Base-by-base conservation (phyloP, 768 basidiomycete species). In the Auricularia sp. region DNA sequence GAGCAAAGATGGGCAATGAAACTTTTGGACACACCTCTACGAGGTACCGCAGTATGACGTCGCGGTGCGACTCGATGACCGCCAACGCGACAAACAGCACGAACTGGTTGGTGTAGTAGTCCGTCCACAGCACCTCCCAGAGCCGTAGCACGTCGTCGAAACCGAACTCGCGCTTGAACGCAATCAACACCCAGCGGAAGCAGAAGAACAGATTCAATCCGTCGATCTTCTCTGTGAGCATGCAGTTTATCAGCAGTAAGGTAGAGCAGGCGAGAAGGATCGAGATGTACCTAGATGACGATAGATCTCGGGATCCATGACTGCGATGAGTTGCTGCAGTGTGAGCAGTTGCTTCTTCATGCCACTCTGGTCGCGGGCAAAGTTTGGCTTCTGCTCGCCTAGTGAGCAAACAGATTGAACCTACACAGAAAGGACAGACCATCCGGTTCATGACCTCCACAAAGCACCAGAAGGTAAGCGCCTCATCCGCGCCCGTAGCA, bases 291-390 rank as follows among this genome's bases (percentile, higher is more conserved):
- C 29, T 63, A 98, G 75, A 76, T 98, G 95, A 54, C 88, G 85
- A 74, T 95, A 97, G 24, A 99, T 76, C 71, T 98, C 92, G 1
- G 95, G 94, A 71, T 99, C 97, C 92, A 98, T 96, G 37, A 95
- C 82, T 42, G 84, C 83, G 47, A 98, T 90, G 14, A 99, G 77
- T 70, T 96, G 88, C 71, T 98, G 97, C 21, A 99, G 77, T 7
- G 90, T 91, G 34, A 85, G 83, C 33, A 99, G 75, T 71, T 98
- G 94, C 66, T 88, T 87, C 81, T 93, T 95, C 97, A 99, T 99
- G 3, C 97, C 97, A 66, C 90, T 92, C 73, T 99, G 97, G 71
- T 99, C 97, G 5, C 94, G 85, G 45, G 93, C 80, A 75, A 99
- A 99, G 74, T 99, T 98, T 71, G 87, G 84, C 77, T 94, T 92